Percentiles rank a stretch among this genome's conserved stretches.
These are phyloP conservation scores for Paraphoma chrysanthemicola DNA, from an alignment of 2,329 filamentous ascomycete species.

Conservation along the genomic window DNA sequence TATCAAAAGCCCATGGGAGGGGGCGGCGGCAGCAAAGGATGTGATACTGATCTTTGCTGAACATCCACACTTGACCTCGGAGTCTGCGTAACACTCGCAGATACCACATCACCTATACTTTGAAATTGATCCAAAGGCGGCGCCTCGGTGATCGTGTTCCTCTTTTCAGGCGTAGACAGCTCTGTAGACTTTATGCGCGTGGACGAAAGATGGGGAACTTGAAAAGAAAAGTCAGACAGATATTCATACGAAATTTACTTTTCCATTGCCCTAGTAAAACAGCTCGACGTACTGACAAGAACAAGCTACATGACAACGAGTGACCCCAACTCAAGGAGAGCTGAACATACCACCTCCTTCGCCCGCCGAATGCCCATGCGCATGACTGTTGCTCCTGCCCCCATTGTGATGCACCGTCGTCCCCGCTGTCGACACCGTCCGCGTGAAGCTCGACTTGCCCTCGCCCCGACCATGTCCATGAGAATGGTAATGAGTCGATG, in stretches of 20 bases:
- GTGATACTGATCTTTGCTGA: background rate
- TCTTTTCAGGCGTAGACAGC: background rate
- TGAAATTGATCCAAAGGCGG: background rate
- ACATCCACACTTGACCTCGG: background rate
- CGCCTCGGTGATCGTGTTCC: background rate
- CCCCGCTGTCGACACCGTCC: slow-evolving; percentile 20
- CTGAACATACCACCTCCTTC: slow-evolving; percentile 6
- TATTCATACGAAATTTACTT: background rate
- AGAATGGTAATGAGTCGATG: slow-evolving; percentile 20
- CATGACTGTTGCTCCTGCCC: slow-evolving; percentile 6
- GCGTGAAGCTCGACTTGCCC: slow-evolving; percentile 9
- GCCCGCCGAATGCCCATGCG: slow-evolving; percentile 1
- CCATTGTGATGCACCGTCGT: slow-evolving; percentile 25
- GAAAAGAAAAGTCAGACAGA: background rate
- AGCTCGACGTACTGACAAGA: background rate
- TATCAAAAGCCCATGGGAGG: background rate
- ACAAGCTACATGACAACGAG: background rate
- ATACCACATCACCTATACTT: background rate
- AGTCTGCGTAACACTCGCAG: background rate
- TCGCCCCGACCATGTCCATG: slow-evolving; percentile 8
- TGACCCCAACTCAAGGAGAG: background rate
- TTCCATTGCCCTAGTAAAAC: background rate
- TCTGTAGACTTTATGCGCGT: background rate
- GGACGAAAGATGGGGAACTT: background rate
- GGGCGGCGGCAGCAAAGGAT: background rate